Evolutionary conservation across 1,284 basidiomycete species (phyloP).

Genomic region (Ustilago vetiveriae): DNA sequence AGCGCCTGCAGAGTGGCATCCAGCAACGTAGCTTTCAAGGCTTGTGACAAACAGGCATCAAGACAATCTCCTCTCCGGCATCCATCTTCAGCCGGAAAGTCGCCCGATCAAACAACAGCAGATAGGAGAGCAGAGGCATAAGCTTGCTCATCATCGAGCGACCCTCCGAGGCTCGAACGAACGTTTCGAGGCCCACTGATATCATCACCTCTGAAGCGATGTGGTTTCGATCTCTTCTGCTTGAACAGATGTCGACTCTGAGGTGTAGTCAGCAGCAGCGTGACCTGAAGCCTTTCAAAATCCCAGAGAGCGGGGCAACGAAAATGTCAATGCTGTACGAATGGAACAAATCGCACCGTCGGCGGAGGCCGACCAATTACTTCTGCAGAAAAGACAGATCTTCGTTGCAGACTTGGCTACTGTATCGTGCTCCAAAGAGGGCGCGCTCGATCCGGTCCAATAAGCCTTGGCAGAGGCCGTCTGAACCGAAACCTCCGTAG

Average conservation of each 20-base stretch:
- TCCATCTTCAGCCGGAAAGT: slow-evolving; percentile 7
- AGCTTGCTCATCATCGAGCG: no score
- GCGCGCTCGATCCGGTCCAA: slow-evolving; percentile 7
- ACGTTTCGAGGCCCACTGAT: no score
- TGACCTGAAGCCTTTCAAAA: no score
- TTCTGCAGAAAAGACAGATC: not conserved
- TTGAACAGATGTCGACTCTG: not conserved
- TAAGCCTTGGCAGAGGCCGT: slow-evolving; percentile 5
- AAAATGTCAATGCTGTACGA: no score
- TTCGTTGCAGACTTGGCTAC: not conserved
- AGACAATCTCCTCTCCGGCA: not conserved
- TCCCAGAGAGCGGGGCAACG: no score
- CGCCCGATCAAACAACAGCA: slow-evolving; percentile 7
- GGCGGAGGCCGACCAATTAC: not conserved
- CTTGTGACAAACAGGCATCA: not conserved
- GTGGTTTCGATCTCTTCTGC: no score
- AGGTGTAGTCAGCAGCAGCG: not conserved
- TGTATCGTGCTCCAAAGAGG: no score
- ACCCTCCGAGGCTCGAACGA: no score
- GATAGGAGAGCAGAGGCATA: no score
- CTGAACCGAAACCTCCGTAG: slow-evolving; percentile 13
- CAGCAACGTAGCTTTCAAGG: no score
- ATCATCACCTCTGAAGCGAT: no score
- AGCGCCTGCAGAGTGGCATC: no score
- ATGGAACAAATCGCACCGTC: not conserved